A percentile compares a stretch with the other conserved stretches of the same genome.
Evolutionary conservation across 495 filamentous ascomycete species (phyloP).

Genomic region (Penicillium malachiteum): DNA sequence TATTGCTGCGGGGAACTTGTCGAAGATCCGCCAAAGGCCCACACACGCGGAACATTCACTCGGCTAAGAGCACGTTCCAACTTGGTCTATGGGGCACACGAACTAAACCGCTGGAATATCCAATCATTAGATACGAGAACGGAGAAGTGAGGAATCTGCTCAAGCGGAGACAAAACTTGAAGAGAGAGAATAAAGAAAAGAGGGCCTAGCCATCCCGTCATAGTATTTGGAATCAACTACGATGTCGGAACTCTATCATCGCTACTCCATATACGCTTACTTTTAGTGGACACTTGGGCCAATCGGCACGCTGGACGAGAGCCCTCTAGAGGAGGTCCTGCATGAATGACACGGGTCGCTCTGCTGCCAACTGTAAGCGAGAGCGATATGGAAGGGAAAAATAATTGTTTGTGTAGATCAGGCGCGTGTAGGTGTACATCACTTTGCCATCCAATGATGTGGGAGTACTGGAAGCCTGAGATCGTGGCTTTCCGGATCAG

Average conservation of each 20-base stretch:
- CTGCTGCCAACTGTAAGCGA: slow-evolving; percentile 11
- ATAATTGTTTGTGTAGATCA: slow-evolving; percentile 4
- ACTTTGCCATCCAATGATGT: neutral
- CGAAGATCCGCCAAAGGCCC: slow-evolving; percentile 5
- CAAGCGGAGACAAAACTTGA: neutral
- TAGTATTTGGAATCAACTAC: slow-evolving; percentile 13
- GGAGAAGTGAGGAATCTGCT: neutral
- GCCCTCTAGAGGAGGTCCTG: slow-evolving; percentile 1
- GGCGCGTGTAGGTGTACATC: neutral
- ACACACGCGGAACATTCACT: slow-evolving; percentile 1
- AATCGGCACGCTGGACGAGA: slow-evolving; percentile 9
- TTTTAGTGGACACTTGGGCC: slow-evolving; percentile 9
- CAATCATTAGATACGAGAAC: neutral
- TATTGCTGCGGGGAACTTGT: slow-evolving; percentile 1
- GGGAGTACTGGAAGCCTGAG: neutral
- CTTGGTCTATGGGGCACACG: neutral
- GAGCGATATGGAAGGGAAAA: neutral
- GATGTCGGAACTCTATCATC: slow-evolving; percentile 3
- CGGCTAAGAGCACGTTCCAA: slow-evolving; percentile 8
- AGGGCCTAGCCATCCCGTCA: neutral
- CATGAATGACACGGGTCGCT: slow-evolving; percentile 13
- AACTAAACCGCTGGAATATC: neutral
- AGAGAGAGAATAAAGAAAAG: neutral
- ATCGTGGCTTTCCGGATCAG: slow-evolving; percentile 5
- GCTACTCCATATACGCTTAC: neutral